phyloP scores from a whole-genome alignment of 108 stramenopile species.

The Cyclotella distinguenda region DNA sequence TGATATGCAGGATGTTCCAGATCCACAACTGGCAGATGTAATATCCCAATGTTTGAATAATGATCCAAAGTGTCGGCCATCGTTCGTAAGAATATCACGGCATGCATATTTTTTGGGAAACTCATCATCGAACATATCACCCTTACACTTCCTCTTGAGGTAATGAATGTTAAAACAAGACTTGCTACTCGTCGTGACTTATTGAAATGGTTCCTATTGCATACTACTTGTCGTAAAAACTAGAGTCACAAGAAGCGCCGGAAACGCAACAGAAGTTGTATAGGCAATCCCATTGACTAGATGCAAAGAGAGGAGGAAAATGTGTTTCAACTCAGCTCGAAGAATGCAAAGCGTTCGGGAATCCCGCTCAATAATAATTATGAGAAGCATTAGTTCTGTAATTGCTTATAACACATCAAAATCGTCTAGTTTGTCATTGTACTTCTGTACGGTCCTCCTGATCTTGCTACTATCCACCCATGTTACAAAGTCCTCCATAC shows the following conservation, averaged over 20 bases:
- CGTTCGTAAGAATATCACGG: slow-evolving; percentile 61
- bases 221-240: too few species aligned
- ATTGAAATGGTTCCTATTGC: too few species aligned
- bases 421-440: slow-evolving; percentile 99
- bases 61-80: slow-evolving; percentile 65
- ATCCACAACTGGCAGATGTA: slow-evolving; percentile 62
- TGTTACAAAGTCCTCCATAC: slow-evolving; percentile 98
- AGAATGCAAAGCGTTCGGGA: too few species aligned
- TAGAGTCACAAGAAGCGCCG: too few species aligned
- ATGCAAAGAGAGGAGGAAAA: too few species aligned
- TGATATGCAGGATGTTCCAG: slow-evolving; percentile 46
- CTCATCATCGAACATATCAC: slow-evolving; percentile 24
- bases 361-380: too few species aligned
- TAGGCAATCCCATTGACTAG: too few species aligned
- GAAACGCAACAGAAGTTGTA: too few species aligned
- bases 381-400: too few species aligned
- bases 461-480: slow-evolving; percentile 98
- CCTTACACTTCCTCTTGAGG: slow-evolving; percentile 38
- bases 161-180: too few species aligned
- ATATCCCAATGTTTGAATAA: slow-evolving; percentile 60
- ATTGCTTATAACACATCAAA: slow-evolving; percentile 96
- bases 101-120: slow-evolving; percentile 80
- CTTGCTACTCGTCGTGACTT: too few species aligned
- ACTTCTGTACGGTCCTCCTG: slow-evolving; percentile 89
- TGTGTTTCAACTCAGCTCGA: too few species aligned